Evolutionary conservation across 169 alveolate genomes (phyloP).

Genomic region (Condylostoma magnum): DNA sequence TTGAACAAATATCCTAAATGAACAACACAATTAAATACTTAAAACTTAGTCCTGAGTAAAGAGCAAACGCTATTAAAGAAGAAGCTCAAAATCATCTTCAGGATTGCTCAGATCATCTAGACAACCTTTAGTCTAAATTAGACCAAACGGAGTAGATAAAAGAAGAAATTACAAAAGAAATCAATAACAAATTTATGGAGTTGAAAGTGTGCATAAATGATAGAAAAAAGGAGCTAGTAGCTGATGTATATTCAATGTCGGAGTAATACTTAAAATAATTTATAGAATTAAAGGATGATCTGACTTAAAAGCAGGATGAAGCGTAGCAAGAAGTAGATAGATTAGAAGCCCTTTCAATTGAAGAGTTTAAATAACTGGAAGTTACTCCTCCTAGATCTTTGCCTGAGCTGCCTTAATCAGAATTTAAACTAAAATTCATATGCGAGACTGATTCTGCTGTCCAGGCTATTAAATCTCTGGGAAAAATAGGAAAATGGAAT

Average conservation of each 20-base stretch:
- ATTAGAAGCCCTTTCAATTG: background rate
- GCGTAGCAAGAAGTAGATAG: background rate
- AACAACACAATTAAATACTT: background rate
- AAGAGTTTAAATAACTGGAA: background rate
- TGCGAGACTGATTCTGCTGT: background rate
- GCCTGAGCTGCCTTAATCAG: background rate
- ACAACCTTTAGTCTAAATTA: background rate
- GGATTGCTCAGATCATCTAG: background rate
- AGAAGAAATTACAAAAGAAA: background rate
- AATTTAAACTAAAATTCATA: background rate
- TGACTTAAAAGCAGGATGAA: background rate
- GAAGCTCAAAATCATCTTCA: background rate
- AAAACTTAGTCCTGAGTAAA: background rate
- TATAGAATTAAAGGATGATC: background rate
- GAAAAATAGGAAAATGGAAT: background rate
- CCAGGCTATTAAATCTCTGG: background rate
- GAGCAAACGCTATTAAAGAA: background rate
- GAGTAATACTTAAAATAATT: slow-evolving; percentile 3
- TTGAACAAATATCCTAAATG: slow-evolving; percentile 13
- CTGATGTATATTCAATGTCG: background rate
- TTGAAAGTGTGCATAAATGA: background rate
- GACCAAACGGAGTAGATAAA: background rate
- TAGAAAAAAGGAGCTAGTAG: background rate
- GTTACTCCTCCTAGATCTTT: too few species aligned
- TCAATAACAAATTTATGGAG: background rate